These are phyloP conservation scores for Cicer bijugum DNA, from an alignment of 306 rosid genomes.

Conservation along the genomic window DNA sequence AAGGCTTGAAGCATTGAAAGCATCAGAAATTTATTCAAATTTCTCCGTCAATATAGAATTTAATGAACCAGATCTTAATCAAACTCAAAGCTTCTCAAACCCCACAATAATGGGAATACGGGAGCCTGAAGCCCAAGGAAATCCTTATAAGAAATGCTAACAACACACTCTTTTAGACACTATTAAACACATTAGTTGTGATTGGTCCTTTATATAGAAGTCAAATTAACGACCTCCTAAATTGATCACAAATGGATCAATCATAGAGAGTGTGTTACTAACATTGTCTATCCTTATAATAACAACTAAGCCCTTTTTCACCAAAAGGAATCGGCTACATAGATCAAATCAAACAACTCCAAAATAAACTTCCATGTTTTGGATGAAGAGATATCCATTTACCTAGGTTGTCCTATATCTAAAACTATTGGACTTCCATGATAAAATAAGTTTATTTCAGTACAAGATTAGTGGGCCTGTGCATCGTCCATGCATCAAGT, in stretches of 20 bases:
- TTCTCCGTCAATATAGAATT: background rate
- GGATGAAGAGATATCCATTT: background rate
- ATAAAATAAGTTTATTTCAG: background rate
- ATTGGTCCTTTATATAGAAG: background rate
- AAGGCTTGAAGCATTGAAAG: conserved; percentile 3
- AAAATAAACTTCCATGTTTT: background rate
- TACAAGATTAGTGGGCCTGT: background rate
- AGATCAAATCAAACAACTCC: background rate
- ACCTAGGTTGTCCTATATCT: background rate
- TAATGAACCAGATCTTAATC: conserved; percentile 27
- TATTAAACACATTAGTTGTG: background rate
- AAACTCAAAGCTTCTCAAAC: background rate
- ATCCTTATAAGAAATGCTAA: background rate
- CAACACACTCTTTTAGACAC: conserved; percentile 1
- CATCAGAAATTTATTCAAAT: conserved; percentile 12
- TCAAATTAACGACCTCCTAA: background rate
- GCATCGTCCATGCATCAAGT: conserved; percentile 10
- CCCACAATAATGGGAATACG: background rate
- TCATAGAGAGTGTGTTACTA: background rate
- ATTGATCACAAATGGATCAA: conserved; percentile 2
- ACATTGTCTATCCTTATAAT: background rate
- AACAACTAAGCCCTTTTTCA: background rate
- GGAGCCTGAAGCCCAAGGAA: background rate
- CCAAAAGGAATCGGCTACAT: background rate
- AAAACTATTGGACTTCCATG: background rate